Evolutionary conservation across 306 rosid species (phyloP).

Genomic region (Ochetophila trinervis): DNA sequence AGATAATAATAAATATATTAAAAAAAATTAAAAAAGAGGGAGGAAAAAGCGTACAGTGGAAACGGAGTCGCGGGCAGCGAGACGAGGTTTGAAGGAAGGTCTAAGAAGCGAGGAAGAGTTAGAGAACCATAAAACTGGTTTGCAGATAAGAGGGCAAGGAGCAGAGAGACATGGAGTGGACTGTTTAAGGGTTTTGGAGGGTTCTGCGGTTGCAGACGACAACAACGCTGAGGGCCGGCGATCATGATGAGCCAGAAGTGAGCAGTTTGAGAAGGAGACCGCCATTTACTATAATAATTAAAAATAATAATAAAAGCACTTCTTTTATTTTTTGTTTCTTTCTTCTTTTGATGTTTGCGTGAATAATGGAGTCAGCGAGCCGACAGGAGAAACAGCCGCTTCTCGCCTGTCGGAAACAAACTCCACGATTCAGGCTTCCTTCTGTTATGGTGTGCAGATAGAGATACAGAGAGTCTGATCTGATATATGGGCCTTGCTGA

Average conservation of each 20-base stretch:
- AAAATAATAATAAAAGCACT: too few species aligned
- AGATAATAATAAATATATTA: neutral
- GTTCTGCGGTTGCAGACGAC: constrained; percentile 22
- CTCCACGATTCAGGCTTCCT: too few species aligned
- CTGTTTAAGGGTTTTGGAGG: constrained; percentile 30
- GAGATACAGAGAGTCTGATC: too few species aligned
- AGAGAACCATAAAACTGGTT: constrained; percentile 31
- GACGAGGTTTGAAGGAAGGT: constrained; percentile 28
- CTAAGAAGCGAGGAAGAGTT: constrained; percentile 21
- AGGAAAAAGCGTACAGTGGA: constrained; percentile 35
- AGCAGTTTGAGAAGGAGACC: constrained; percentile 35
- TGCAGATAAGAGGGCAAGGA: constrained; percentile 18
- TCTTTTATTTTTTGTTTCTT: neutral
- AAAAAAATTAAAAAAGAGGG: neutral
- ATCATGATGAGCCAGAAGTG: constrained; percentile 20
- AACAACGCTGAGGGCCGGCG: constrained; percentile 35
- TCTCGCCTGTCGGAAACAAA: too few species aligned
- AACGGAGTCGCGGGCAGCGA: constrained; percentile 33
- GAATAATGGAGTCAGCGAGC: neutral
- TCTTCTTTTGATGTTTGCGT: neutral
- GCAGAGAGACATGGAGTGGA: constrained; percentile 1
- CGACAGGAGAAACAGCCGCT: too few species aligned
- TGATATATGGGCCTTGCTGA: too few species aligned
- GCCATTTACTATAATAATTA: constrained; percentile 41
- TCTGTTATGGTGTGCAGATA: too few species aligned